phyloP scores from a whole-genome alignment of 441 rosid genomes.

The Aleurites moluccanus region DNA sequence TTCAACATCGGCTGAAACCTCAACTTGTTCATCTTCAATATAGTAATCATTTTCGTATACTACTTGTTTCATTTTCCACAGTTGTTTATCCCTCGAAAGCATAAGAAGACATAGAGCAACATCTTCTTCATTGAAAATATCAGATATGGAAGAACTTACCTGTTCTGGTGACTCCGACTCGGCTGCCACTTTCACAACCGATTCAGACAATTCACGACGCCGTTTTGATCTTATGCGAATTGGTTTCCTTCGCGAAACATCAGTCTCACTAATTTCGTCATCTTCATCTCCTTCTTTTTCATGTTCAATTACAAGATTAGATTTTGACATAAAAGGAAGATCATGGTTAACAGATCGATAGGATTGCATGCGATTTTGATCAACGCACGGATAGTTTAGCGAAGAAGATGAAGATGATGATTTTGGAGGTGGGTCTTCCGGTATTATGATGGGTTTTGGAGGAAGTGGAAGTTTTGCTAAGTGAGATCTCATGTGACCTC shows the following conservation, averaged over 20 bases:
- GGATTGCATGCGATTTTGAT: constrained; percentile 15
- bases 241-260: constrained; percentile 19
- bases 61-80: constrained; percentile 9
- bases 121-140: constrained; percentile 30
- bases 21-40: background rate
- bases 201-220: constrained; percentile 14
- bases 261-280: constrained; percentile 29
- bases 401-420: constrained; percentile 27
- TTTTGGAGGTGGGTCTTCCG: background rate
- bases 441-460: constrained; percentile 26
- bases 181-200: background rate
- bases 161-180: constrained; percentile 22
- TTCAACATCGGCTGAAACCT: background rate
- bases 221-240: constrained; percentile 40
- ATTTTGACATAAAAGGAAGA: background rate
- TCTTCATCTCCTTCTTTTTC: background rate
- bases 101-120: constrained; percentile 44
- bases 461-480: constrained; percentile 42
- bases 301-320: constrained; percentile 9
- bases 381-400: background rate
- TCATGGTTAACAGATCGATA: constrained; percentile 23
- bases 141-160: constrained; percentile 29
- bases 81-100: constrained; percentile 31
- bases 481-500: constrained; percentile 79
- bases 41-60: background rate